These are phyloP conservation scores for Zymoseptoria ardabiliae DNA, from an alignment of 2,329 filamentous ascomycete species.

Conservation along the genomic window DNA sequence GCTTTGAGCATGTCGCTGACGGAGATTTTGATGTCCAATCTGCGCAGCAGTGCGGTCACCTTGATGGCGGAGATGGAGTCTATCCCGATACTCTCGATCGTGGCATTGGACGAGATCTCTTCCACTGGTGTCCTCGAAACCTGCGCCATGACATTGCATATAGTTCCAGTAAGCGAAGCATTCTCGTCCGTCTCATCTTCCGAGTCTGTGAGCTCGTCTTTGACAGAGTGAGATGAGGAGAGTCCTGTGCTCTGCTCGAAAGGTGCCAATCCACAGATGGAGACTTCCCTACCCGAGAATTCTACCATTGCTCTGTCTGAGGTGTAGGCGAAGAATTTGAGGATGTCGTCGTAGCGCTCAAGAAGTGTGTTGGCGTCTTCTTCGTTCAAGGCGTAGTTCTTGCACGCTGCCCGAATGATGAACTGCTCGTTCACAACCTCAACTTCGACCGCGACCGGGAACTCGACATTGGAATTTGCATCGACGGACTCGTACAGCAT, in stretches of 20 bases:
- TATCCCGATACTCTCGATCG: conserved; percentile 75
- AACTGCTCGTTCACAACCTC: conserved; percentile 53
- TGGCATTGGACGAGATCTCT: conserved; percentile 54
- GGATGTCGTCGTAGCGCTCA: conserved; percentile 50
- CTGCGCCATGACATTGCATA: conserved; percentile 42
- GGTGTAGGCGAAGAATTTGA: conserved; percentile 49
- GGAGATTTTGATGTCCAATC: conserved; percentile 52
- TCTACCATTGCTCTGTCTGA: conserved; percentile 47
- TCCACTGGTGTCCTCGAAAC: conserved; percentile 55
- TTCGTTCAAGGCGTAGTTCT: conserved; percentile 47
- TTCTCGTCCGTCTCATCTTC: conserved; percentile 6
- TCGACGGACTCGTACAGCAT: conserved; percentile 56
- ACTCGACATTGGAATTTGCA: conserved; percentile 65
- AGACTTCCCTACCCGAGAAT: conserved; percentile 47
- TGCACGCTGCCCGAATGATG: conserved; percentile 66
- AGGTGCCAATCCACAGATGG: conserved; percentile 56
- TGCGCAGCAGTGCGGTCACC: conserved; percentile 62
- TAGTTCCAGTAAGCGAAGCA: conserved; percentile 13
- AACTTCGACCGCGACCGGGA: conserved; percentile 74
- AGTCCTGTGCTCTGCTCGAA: conserved; percentile 26
- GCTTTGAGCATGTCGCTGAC: conserved; percentile 66
- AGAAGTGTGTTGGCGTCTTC: conserved; percentile 48
- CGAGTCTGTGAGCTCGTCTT: not conserved
- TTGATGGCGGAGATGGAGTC: conserved; percentile 93
- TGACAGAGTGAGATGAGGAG: not conserved